Conservation (phyloP, 2,329 filamentous ascomycete species). For the Cladophialophora exuberans region DNA sequence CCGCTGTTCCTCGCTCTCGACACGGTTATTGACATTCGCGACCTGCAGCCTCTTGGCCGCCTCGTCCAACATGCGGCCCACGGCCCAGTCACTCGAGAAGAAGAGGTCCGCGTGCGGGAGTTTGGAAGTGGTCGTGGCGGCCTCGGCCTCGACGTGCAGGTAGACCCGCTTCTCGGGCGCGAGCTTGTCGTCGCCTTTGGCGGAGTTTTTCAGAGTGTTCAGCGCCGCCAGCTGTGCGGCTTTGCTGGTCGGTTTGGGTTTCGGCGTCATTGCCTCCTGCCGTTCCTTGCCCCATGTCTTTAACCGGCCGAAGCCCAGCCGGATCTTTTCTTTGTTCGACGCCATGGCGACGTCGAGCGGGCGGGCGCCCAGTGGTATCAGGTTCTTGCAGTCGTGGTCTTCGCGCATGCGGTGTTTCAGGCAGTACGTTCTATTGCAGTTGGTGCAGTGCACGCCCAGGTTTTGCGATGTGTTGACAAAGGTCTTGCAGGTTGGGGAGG, state of each 20-base stretch:
- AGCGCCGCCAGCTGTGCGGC: conserved; percentile 70
- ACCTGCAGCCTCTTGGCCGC: conserved; percentile 47
- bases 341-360: conserved; percentile 32
- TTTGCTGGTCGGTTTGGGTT: conserved; percentile 65
- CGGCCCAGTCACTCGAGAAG: conserved; percentile 83
- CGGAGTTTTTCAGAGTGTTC: conserved; percentile 78
- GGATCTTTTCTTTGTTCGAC: conserved; percentile 61
- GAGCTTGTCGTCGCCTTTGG: conserved; percentile 86
- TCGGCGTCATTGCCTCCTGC: conserved; percentile 67
- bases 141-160: conserved; percentile 81
- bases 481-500: conserved; percentile 54
- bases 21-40: conserved; percentile 51
- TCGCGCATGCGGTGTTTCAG: conserved; percentile 56
- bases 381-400: conserved; percentile 81
- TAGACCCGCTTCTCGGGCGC: conserved; percentile 85
- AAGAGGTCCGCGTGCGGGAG: conserved; percentile 80
- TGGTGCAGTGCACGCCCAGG: conserved; percentile 54
- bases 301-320: conserved; percentile 74
- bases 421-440: conserved; percentile 55
- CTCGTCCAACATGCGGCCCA: conserved; percentile 65
- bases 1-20: conserved; percentile 64
- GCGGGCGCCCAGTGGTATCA: conserved; percentile 63
- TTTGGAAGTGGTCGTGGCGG: conserved; percentile 78
- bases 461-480: conserved; percentile 56
- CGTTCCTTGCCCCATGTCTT: conserved; percentile 80